A percentile compares a stretch with the other conserved stretches of the same genome.
These are phyloP conservation scores for Pugionium dolabratum DNA, from an alignment of 345 rosid genomes.

Conservation along the genomic window DNA sequence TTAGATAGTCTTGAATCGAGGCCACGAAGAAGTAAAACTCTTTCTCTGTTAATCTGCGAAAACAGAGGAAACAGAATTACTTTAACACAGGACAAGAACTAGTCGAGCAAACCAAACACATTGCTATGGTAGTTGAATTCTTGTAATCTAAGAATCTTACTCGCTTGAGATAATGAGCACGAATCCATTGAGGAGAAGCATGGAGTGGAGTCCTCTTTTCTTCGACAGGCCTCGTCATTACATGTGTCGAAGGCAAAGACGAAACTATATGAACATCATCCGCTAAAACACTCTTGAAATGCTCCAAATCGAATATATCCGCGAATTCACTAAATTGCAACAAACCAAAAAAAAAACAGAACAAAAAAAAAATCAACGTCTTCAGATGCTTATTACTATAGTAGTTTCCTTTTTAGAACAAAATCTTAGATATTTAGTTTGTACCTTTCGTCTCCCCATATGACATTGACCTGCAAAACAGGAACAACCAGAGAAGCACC, in stretches of 20 bases:
- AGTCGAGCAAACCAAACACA: too few relatives aligned
- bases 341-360: conserved; percentile 23
- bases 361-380: conserved; percentile 12
- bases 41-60: conserved; percentile 83
- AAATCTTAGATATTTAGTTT: not conserved
- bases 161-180: conserved; percentile 80
- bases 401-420: not conserved
- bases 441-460: conserved; percentile 99
- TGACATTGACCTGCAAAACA: conserved; percentile 89
- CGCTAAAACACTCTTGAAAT: conserved; percentile 81
- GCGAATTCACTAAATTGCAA: conserved; percentile 69
- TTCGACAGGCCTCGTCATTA: conserved; percentile 92
- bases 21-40: conserved; percentile 88
- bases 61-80: conserved; percentile 27
- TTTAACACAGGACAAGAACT: not conserved
- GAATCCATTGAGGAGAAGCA: conserved; percentile 94
- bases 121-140: too few relatives aligned
- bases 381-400: not conserved
- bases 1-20: conserved; percentile 95
- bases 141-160: conserved; percentile 42
- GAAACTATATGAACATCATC: conserved; percentile 87
- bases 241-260: conserved; percentile 90
- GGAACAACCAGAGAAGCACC: conserved; percentile 99
- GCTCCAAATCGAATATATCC: conserved; percentile 94
- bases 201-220: conserved; percentile 89